These are phyloP conservation scores for Solanum arcanum DNA, from an alignment of 257 asterid species.

Conservation along the genomic window DNA sequence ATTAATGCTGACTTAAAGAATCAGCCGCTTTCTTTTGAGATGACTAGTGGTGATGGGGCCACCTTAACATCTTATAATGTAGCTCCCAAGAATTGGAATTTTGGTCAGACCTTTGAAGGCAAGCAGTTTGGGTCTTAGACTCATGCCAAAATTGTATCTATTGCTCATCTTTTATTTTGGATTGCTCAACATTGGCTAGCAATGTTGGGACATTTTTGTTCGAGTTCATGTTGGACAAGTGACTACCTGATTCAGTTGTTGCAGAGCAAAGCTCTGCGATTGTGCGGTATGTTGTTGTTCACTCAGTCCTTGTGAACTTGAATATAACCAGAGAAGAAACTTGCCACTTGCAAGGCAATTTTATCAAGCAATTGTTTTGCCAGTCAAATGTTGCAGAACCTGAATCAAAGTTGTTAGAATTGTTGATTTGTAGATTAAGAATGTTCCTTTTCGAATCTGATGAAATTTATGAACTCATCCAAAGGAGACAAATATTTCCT, in stretches of 20 bases:
- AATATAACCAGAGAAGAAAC: neutral
- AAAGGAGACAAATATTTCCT: neutral
- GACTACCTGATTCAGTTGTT: neutral
- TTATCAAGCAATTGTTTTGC: neutral
- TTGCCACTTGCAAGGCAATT: neutral
- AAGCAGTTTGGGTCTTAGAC: constrained; percentile 40
- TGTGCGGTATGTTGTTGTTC: neutral
- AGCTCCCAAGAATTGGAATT: constrained; percentile 44
- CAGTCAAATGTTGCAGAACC: neutral
- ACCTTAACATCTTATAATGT: constrained; percentile 41
- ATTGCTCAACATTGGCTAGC: neutral
- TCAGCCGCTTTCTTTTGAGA: constrained; percentile 61
- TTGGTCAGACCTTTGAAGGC: constrained; percentile 53
- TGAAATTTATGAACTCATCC: neutral
- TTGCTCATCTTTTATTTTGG: neutral
- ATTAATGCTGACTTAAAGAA: constrained; percentile 39
- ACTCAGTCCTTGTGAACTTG: neutral
- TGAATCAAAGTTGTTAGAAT: neutral
- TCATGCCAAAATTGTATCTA: neutral
- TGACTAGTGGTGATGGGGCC: constrained; percentile 29
- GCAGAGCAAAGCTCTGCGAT: neutral
- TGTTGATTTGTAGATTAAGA: neutral
- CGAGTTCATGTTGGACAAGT: neutral
- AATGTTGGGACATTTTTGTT: neutral
- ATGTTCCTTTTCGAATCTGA: neutral